Evolutionary conservation across 495 filamentous ascomycete genomes (phyloP).

Genomic region (Hyaloscypha bicolor): DNA sequence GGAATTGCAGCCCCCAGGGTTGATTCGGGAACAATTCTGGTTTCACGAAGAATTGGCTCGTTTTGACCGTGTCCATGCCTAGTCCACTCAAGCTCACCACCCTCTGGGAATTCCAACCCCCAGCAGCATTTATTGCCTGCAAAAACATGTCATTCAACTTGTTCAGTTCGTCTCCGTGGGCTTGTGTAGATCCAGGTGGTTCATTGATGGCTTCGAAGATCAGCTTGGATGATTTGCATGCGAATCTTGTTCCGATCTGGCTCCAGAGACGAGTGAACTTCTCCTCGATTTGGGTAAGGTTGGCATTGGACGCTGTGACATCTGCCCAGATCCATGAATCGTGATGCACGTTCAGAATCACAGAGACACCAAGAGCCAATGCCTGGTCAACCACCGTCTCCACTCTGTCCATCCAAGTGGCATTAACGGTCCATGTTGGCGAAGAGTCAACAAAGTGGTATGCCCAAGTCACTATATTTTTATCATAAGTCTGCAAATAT

Average conservation of each 20-base stretch:
- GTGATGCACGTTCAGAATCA: slow-evolving; percentile 62
- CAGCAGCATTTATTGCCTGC: slow-evolving; percentile 53
- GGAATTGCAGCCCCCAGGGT: slow-evolving; percentile 64
- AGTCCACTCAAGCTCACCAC: slow-evolving; percentile 60
- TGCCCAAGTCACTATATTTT: slow-evolving; percentile 53
- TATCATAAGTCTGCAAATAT: too few relatives aligned
- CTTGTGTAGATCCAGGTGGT: slow-evolving; percentile 51
- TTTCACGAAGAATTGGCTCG: slow-evolving; percentile 53
- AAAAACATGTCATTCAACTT: slow-evolving; percentile 61
- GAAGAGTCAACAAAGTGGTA: slow-evolving; percentile 55
- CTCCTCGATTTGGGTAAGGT: slow-evolving; percentile 56
- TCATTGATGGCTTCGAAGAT: slow-evolving; percentile 67
- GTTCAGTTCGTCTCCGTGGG: slow-evolving; percentile 54
- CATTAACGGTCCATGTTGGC: slow-evolving; percentile 55
- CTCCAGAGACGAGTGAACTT: slow-evolving; percentile 60
- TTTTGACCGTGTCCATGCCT: slow-evolving; percentile 54
- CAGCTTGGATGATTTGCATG: slow-evolving; percentile 55
- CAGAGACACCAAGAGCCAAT: slow-evolving; percentile 51
- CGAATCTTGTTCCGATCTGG: slow-evolving; percentile 59
- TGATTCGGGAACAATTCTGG: slow-evolving; percentile 51
- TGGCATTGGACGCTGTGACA: slow-evolving; percentile 46
- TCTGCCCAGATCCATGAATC: slow-evolving; percentile 65
- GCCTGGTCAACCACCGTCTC: slow-evolving; percentile 60
- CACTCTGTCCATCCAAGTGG: slow-evolving; percentile 60
- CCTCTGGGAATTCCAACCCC: slow-evolving; percentile 57